Base-by-base conservation (phyloP, 805 yeast genomes). In the Wickerhamomyces hampshirensis region DNA sequence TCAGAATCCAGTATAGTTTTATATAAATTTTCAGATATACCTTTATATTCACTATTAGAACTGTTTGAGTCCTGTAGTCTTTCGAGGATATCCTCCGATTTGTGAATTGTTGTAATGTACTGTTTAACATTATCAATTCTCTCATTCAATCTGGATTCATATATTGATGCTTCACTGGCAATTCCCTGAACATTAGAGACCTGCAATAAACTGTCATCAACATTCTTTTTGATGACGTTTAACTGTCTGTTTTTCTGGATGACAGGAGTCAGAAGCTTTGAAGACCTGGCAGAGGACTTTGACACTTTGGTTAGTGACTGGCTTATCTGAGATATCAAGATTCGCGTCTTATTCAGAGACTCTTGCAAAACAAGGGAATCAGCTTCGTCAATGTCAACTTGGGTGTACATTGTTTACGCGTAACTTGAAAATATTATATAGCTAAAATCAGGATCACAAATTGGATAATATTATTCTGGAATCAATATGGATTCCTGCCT, bases 301-400 rank as follows among this genome's bases (percentile, higher is more conserved):
- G 79, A 67, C 36, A 88, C 71, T 33, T 63, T 65, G 21, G 58
- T 64, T 28, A 86, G 64, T 3, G 86, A 77, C 18, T 61, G 59
- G 9, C 75, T 65, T 37, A 88, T 78, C 30, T 71, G 60, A 2
- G 58, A 52, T 8, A 87, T 73, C 28, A 86, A 59, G 14, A 65
- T 67, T 27, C 73, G 71, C 4, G 86, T 74, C 36, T 76, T 71
- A 33, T 68, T 59, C 23, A 89, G 66, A 36, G 83, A 80, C 51
- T 84, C 93, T 35, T 85, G 83, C 23, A 88, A 69, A 5, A 88
- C 88, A 2, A 86, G 80, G 23, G 86, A 79, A 48, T 87, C 96
- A 3, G 89, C 88, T 55, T 82, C 91, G 50, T 84, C 89, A 3
- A 78, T 65, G 50, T 82, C 89, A 18, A 77, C 50, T 11, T 21